Percentiles rank a stretch among this genome's conserved stretches.
These are phyloP conservation scores for Colletotrichum liriopes DNA, from an alignment of 2,329 filamentous ascomycete genomes.

Conservation along the genomic window DNA sequence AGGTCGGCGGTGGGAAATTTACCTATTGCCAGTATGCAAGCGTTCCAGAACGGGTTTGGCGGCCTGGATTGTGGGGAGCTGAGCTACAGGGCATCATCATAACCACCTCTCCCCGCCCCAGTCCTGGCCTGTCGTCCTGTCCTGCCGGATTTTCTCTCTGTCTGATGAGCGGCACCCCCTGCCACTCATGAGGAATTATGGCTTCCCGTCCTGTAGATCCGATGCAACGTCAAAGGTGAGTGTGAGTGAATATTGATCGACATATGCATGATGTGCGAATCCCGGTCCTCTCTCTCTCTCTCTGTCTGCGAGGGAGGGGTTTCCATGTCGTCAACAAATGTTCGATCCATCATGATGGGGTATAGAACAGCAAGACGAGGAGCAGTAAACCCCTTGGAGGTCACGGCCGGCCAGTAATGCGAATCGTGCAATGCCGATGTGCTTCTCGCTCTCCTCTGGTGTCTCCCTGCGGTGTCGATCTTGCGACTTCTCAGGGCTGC, in stretches of 20 bases:
- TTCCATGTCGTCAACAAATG: not conserved
- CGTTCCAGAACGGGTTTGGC: conserved; percentile 21
- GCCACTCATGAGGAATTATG: conserved; percentile 15
- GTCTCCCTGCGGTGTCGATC: conserved; percentile 5
- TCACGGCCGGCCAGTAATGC: not conserved
- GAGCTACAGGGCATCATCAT: conserved; percentile 2
- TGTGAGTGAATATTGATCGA: conserved; percentile 9
- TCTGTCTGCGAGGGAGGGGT: not conserved
- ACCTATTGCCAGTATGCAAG: conserved; percentile 6
- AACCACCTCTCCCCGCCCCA: not conserved
- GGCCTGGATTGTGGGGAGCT: conserved; percentile 11
- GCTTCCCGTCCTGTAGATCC: conserved; percentile 15
- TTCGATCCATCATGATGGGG: not conserved
- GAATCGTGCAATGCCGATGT: not conserved
- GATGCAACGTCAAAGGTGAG: conserved; percentile 15
- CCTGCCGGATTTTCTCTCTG: not conserved
- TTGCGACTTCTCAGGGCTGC: not conserved
- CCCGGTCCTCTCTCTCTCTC: not conserved
- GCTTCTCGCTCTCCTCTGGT: not conserved
- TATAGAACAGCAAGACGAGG: not conserved
- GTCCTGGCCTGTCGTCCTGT: not conserved
- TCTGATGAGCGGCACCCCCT: not conserved
- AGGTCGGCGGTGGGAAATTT: conserved; percentile 4
- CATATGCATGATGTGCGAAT: conserved; percentile 6
- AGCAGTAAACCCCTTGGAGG: not conserved